Evolutionary conservation across 1,284 basidiomycete species (phyloP).

Genomic region (Mycosarcoma maydis): DNA sequence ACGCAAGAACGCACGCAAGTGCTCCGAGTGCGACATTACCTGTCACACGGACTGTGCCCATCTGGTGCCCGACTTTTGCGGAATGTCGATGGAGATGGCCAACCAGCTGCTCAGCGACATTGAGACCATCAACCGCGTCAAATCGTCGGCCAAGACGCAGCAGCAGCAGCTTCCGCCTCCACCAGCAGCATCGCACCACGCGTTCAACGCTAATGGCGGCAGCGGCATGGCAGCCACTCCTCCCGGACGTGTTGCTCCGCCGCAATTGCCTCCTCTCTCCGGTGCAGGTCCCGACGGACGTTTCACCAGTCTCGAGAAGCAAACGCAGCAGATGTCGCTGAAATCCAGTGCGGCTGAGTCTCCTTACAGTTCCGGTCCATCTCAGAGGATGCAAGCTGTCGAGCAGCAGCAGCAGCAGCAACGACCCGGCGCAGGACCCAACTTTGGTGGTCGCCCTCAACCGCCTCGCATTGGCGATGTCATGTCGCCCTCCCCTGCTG

Average conservation of each 20-base stretch:
- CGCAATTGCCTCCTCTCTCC: constrained; percentile 21
- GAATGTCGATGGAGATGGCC: constrained; percentile 99
- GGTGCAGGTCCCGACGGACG: constrained; percentile 20
- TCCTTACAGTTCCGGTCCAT: constrained; percentile 6
- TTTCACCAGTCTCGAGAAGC: constrained; percentile 49
- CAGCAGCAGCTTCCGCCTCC: constrained; percentile 3
- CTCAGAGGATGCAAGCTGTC: constrained; percentile 32
- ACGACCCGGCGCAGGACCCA: constrained; percentile 23
- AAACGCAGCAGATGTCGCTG: constrained; percentile 56
- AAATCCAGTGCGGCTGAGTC: constrained; percentile 17
- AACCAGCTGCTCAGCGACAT: constrained; percentile 90
- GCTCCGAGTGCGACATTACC: constrained; percentile 93
- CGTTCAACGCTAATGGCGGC: constrained; percentile 18
- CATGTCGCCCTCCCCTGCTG: constrained; percentile 15
- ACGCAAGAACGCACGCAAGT: constrained; percentile 93
- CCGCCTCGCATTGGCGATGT: constrained; percentile 26
- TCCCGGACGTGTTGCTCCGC: constrained; percentile 29
- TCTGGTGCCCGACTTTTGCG: constrained; percentile 98
- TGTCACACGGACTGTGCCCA: constrained; percentile 98
- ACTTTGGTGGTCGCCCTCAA: constrained; percentile 32
- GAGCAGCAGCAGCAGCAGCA: constrained; percentile 28
- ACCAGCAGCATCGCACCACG: not conserved
- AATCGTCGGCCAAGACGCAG: constrained; percentile 48
- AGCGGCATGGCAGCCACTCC: constrained; percentile 25
- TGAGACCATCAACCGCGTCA: constrained; percentile 73